Evolutionary conservation across 345 rosid genomes (phyloP).

Genomic region (Populus alba): DNA sequence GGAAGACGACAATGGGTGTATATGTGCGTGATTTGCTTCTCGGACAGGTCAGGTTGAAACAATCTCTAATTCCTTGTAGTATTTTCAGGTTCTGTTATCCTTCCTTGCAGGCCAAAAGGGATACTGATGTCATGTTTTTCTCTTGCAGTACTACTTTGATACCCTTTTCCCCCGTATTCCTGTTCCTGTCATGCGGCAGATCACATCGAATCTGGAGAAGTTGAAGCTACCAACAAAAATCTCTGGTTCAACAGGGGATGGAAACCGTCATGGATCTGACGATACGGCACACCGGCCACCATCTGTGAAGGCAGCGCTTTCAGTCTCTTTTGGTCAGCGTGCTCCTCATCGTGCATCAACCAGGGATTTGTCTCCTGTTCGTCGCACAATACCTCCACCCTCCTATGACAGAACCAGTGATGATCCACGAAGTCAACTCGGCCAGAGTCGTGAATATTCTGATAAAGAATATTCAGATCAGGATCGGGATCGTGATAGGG

Average conservation of each 20-base stretch:
- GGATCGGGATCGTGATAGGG: constrained; percentile 39
- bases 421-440: constrained; percentile 39
- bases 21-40: constrained; percentile 94
- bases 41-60: constrained; percentile 73
- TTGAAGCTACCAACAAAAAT: constrained; percentile 78
- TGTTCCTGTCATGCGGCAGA: constrained; percentile 87
- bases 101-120: background rate
- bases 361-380: constrained; percentile 93
- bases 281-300: constrained; percentile 98
- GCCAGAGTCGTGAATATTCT: constrained; percentile 67
- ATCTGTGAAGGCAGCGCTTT: constrained; percentile 97
- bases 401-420: constrained; percentile 56
- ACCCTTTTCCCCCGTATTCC: constrained; percentile 96
- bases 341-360: constrained; percentile 99
- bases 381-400: constrained; percentile 68
- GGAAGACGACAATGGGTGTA: constrained; percentile 83
- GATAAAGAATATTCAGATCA: constrained; percentile 58
- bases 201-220: constrained; percentile 78
- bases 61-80: constrained; percentile 5
- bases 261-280: constrained; percentile 73
- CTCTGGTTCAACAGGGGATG: constrained; percentile 83
- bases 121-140: constrained; percentile 7
- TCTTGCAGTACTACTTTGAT: constrained; percentile 89
- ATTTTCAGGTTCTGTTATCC: background rate
- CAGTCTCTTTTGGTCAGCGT: constrained; percentile 98